Percentiles rank a stretch among this genome's conserved stretches.
Conservation (phyloP, 345 rosid genomes). For the Chamaenerion angustifolium region DNA sequence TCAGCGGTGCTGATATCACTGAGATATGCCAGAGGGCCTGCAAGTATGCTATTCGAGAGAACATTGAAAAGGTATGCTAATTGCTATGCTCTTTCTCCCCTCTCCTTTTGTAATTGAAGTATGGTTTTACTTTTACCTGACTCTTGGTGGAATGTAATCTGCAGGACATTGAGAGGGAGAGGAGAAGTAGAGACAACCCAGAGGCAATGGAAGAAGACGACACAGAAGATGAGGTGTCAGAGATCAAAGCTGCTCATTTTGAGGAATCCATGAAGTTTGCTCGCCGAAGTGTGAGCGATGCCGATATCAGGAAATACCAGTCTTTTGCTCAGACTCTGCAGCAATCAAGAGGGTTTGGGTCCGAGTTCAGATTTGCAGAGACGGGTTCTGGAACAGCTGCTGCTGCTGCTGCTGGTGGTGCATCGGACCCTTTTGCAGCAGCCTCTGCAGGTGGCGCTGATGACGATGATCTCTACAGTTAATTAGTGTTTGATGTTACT, state of each 20-base stretch:
- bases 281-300: constrained; percentile 85
- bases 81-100: too few species aligned
- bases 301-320: constrained; percentile 85
- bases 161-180: constrained; percentile 87
- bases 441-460: constrained; percentile 58
- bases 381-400: constrained; percentile 24
- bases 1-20: too few species aligned
- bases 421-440: constrained; percentile 53
- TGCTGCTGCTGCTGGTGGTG: constrained; percentile 13
- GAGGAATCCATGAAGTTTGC: constrained; percentile 96
- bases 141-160: not conserved
- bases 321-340: constrained; percentile 93
- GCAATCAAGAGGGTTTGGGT: constrained; percentile 83
- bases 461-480: constrained; percentile 85
- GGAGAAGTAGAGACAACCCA: constrained; percentile 69
- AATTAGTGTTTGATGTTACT: not conserved
- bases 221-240: constrained; percentile 67
- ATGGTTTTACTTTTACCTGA: too few species aligned
- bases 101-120: too few species aligned
- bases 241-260: constrained; percentile 82
- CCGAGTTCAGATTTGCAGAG: constrained; percentile 62
- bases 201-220: constrained; percentile 95
- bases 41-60: constrained; percentile 88
- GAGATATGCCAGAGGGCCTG: constrained; percentile 92
- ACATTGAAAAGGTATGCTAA: constrained; percentile 94